Percentiles rank a stretch among this genome's conserved stretches.
phyloP scores from a whole-genome alignment of 345 rosid species.

The Stellera chamaejasme region DNA sequence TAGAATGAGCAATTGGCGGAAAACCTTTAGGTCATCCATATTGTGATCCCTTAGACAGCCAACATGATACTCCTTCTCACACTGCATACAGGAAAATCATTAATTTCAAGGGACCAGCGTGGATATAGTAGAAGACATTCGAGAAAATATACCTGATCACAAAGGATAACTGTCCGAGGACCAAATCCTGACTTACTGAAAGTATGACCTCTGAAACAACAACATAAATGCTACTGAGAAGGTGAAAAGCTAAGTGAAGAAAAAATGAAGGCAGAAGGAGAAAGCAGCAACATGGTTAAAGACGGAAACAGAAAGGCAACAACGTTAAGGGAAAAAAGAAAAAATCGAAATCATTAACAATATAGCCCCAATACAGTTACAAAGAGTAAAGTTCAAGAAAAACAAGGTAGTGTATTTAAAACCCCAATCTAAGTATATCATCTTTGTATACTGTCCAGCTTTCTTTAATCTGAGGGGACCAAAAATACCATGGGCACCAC shows the following conservation, averaged over 20 bases:
- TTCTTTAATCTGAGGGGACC: no score
- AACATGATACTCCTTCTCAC: conserved; percentile 93
- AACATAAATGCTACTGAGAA: background rate
- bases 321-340: background rate
- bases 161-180: conserved; percentile 76
- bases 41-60: conserved; percentile 83
- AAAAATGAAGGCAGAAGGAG: background rate
- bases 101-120: conserved; percentile 3
- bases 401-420: no score
- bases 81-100: conserved; percentile 28
- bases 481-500: no score
- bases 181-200: conserved; percentile 64
- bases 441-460: no score
- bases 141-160: conserved; percentile 69
- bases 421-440: no score
- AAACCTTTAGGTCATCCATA: conserved; percentile 76
- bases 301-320: background rate
- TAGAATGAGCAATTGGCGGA: conserved; percentile 1
- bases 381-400: no score
- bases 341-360: background rate
- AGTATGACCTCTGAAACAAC: conserved; percentile 65
- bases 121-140: conserved; percentile 5
- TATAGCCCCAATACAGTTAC: background rate
- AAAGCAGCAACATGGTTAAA: conserved; percentile 5
- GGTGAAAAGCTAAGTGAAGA: background rate